phyloP scores from a whole-genome alignment of 768 basidiomycete species.

The Trametes elegans region DNA sequence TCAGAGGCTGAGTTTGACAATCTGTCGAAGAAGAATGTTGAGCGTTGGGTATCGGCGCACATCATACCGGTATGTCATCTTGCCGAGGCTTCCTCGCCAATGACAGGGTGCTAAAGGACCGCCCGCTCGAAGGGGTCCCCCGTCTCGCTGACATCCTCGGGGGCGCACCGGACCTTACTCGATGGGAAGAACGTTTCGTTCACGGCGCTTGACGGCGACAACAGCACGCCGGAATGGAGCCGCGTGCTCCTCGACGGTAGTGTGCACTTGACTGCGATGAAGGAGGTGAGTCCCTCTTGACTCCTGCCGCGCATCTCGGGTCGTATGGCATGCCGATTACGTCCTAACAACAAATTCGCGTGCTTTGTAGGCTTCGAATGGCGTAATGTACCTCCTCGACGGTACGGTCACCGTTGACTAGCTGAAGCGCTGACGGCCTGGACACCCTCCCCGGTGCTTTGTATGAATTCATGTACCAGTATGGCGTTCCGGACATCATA shows the following conservation, averaged over 20 bases:
- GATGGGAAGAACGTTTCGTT: slow-evolving; percentile 59
- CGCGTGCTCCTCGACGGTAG: slow-evolving; percentile 55
- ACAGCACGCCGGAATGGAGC: slow-evolving; percentile 52
- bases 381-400: slow-evolving; percentile 58
- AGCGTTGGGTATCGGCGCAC: slow-evolving; percentile 79
- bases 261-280: slow-evolving; percentile 54
- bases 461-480: slow-evolving; percentile 12
- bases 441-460: background rate
- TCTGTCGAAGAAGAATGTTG: slow-evolving; percentile 62
- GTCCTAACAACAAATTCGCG: slow-evolving; percentile 15
- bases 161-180: slow-evolving; percentile 57
- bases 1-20: slow-evolving; percentile 67
- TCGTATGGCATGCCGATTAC: background rate
- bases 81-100: background rate
- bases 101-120: background rate
- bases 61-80: slow-evolving; percentile 68
- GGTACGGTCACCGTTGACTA: slow-evolving; percentile 41
- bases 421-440: background rate
- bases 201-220: slow-evolving; percentile 32
- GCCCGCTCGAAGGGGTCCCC: slow-evolving; percentile 41
- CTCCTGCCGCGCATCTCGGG: slow-evolving; percentile 13
- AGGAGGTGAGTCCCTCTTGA: slow-evolving; percentile 46
- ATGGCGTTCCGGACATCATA: background rate
- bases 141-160: slow-evolving; percentile 41
- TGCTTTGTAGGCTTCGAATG: slow-evolving; percentile 46